Base-by-base conservation (phyloP, 2,329 filamentous ascomycete species). In the Mycosphaerella arachidis region DNA sequence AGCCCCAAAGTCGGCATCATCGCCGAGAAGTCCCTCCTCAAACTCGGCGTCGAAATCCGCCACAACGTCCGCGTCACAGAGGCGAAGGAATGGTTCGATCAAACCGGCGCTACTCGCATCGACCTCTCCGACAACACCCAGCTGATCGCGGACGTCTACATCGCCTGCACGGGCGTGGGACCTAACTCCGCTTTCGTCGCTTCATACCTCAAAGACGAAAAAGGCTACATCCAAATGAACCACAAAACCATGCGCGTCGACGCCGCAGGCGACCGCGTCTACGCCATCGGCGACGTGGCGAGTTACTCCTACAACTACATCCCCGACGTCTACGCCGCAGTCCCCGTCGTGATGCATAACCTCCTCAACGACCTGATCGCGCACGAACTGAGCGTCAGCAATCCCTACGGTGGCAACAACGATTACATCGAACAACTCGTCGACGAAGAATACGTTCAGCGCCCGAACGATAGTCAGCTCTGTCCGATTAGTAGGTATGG, bases 261-360 rank as follows among this genome's bases (percentile, higher is more conserved):
- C 24, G 63, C 53, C 24, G 69, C 63, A 0, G 66, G 72, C 9
- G 58, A 65, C 1, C 61, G 72, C 13, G 68, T 76, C 55, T 77
- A 75, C 62, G 71, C 70, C 51, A 62, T 76, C 40, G 75, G 74
- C 54, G 73, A 76, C 63, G 71, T 66, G 33, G 72, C 72, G 4
- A 63, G 64, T 6, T 73, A 71, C 55, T 68, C 64, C 29, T 66
- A 60, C 35, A 75, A 74, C 35, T 68, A 69, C 48, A 63, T 74
- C 16, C 65, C 69, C 35, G 71, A 75, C 58, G 71, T 75, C 30
- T 73, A 74, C 61, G 67, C 67, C 29, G 71, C 70, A 2, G 65
- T 77, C 1, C 74, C 74, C 2, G 64, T 74, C 13, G 64, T 76
- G 3, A 66, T 71, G 64, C 64, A 66, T 16, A 75, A 75, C 55